Base-by-base conservation (phyloP, 2,329 filamentous ascomycete genomes). In the Microcyclosporella mali region DNA sequence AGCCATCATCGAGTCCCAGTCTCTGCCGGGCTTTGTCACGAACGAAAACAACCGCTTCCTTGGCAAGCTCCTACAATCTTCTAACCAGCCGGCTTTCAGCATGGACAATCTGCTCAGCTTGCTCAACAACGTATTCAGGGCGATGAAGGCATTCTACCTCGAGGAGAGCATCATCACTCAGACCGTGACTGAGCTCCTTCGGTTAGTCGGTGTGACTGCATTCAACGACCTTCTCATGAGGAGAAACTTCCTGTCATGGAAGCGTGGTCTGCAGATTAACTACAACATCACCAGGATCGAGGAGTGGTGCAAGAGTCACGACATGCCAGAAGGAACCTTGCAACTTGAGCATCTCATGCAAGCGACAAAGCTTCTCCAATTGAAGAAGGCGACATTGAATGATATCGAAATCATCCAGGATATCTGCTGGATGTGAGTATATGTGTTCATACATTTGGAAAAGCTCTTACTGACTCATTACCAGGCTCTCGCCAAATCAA, bases 381-480 rank as follows among this genome's bases (percentile, higher is more conserved):
- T 98, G 51, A 98, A 98, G 82, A 98, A 98, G 73, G 92, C 92
- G 7, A 98, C 92, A 1, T 71, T 98, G 63, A 98, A 97, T 65
- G 92, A 98, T 61, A 98, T 98, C 59, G 92, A 98, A 70, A 98
- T 98, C 59, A 98, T 98, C 60, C 92, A 98, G 72, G 92, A 98
- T 65, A 98, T 98, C 59, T 98, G 92, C 78, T 97, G 90, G 90
- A 97, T 97, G 90, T 94, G 71, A 81, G 86, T 78, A 36, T 29
- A 17, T n/a, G 2, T 10, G 9, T 19, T 31, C 8, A 3, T 29
- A 6, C 19, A 35, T 25, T 17, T 10, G 18, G 4, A 10, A 35
- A 15, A n/a, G 21, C 33, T 3, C 21, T 41, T 33, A 46, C 51
- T 55, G 37, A 53, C 50, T 33, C 37, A 29, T n/a, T 25, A 35